Percentiles rank a stretch among this genome's conserved stretches.
Conservation (phyloP, 139 green algal genomes). For the Tetraselmis chui region DNA sequence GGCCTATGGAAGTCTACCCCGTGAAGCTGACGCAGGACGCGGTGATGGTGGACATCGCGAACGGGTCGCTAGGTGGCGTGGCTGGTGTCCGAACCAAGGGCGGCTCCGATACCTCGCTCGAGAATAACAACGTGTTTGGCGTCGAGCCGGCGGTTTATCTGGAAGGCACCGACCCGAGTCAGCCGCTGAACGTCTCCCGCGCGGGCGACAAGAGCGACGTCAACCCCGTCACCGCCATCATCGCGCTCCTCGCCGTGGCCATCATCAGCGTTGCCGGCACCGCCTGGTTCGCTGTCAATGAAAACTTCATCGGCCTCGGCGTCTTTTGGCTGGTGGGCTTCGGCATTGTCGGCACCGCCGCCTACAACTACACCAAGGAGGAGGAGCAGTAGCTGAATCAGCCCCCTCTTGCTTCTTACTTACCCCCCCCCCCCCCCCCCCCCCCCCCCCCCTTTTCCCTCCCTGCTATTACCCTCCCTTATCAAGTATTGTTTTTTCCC, state of each 20-base stretch:
- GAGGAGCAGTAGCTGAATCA: neutral
- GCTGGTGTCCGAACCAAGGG: conserved; percentile 26
- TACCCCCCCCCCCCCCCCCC: too few species aligned
- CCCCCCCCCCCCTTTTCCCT: neutral
- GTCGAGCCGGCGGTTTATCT: conserved; percentile 83
- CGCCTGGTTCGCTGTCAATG: conserved; percentile 46
- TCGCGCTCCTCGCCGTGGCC: conserved; percentile 39
- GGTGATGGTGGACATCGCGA: conserved; percentile 58
- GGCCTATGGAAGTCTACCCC: conserved; percentile 60
- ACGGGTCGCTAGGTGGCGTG: conserved; percentile 1
- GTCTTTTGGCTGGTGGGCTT: conserved; percentile 34
- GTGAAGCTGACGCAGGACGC: conserved; percentile 67
- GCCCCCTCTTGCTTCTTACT: too few species aligned
- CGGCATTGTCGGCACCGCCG: neutral
- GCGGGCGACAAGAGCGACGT: conserved; percentile 7
- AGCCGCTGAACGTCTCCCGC: conserved; percentile 14
- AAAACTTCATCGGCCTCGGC: conserved; percentile 32
- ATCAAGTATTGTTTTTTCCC: too few species aligned
- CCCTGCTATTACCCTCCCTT: too few species aligned
- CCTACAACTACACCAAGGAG: neutral
- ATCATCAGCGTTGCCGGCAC: conserved; percentile 50
- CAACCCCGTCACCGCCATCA: conserved; percentile 35
- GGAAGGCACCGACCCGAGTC: conserved; percentile 54
- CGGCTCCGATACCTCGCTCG: conserved; percentile 72
- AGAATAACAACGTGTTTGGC: conserved; percentile 92